Conservation (phyloP, 352 stramenopile genomes). For the Globisporangium sylvaticum region DNA sequence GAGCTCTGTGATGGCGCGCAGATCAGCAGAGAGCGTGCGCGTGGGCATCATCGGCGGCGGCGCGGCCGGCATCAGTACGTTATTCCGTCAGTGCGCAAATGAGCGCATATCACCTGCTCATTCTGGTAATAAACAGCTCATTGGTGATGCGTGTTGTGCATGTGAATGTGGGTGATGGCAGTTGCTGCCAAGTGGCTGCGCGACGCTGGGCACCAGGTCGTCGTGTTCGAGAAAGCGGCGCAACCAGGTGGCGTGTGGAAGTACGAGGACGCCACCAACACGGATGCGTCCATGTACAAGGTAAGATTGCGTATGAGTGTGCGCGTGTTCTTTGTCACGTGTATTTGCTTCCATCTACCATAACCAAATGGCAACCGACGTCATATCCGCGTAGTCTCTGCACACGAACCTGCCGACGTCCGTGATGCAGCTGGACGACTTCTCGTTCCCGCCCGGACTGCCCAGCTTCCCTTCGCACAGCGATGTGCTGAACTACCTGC, state of each 20-base stretch:
- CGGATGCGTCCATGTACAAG: conserved; percentile 70
- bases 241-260: conserved; percentile 76
- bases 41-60: conserved; percentile 73
- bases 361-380: background rate
- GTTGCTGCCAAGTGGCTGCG: conserved; percentile 69
- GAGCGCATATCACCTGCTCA: background rate
- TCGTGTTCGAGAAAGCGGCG: conserved; percentile 68
- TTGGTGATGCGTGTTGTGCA: conserved; percentile 1
- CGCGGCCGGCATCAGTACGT: conserved; percentile 73
- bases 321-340: background rate
- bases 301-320: conserved; percentile 13
- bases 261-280: conserved; percentile 46
- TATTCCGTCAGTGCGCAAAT: background rate
- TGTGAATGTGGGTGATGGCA: conserved; percentile 14
- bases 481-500: conserved; percentile 66
- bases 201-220: conserved; percentile 57
- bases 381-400: conserved; percentile 40
- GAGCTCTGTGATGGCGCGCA: background rate
- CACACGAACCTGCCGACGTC: conserved; percentile 75
- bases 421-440: conserved; percentile 76
- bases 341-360: background rate
- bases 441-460: conserved; percentile 50
- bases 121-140: background rate
- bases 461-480: conserved; percentile 59
- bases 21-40: conserved; percentile 13